Evolutionary conservation across 2,329 filamentous ascomycete species (phyloP), one percentile per base, ranked within the genome.

Genomic region (Escovopsis sp.): DNA sequence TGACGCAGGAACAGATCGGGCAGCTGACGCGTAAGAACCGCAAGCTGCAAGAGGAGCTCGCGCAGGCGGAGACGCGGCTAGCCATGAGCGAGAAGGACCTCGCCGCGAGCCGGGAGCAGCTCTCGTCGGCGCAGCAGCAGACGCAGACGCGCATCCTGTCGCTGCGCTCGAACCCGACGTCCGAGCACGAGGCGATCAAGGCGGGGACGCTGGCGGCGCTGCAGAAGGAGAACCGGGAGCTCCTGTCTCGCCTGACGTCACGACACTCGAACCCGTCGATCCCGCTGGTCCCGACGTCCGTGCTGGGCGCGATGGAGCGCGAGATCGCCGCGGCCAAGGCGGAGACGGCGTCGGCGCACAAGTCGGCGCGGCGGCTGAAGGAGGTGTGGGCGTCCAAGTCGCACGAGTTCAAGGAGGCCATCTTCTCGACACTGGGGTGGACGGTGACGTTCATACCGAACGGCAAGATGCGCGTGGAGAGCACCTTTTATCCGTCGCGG

Each of bases 381-480:
- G 82, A 94, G 51, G 90, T 96, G 38, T 98, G 85, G 81, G 74
- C 74, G 0, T 73, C 80, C 45, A 98, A 96, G 56, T 86, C 82
- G 1, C 76, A 81, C 48, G 90, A 98, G 60, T 96, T 98, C 62
- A 84, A 92, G 34, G 86, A 96, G 59, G 85, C 87, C 23, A 87
- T 98, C 39, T 87, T 87, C 43, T 85, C 78, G 15, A 79, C 94
- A 1, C 69, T 98, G 0, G 90, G 90, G 1, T 98, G 87, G 80
- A 88, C 88, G 35, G 75, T 96, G 11, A 86, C 90, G 23, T 96
- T 98, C 54, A 79, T 94, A 54, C 86, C 87, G n/a, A 94, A 94
- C 54, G 90, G 90, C 29, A 88, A 93, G 49, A 92, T 94, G 59
- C 79, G 85, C 23, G 84, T 94, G 16, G 92, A 88, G 36, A 80